Evolutionary conservation across 345 rosid species (phyloP).

Genomic region (Acer saccharum): DNA sequence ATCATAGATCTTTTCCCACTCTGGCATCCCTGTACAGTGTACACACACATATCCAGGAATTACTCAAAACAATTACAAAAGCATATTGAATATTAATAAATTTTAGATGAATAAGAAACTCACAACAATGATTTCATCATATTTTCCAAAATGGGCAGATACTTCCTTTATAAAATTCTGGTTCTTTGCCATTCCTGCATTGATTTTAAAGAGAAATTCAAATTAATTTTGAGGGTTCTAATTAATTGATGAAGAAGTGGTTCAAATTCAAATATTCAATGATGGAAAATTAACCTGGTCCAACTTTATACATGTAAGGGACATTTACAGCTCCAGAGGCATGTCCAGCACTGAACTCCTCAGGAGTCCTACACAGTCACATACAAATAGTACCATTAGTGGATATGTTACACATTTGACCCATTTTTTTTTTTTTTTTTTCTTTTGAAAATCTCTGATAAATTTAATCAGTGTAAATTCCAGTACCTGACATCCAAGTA

Average conservation of each 20-base stretch:
- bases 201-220: not conserved
- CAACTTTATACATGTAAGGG: conserved; percentile 81
- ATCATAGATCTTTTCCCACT: conserved; percentile 66
- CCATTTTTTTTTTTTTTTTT: too few relatives aligned
- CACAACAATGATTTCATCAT: conserved; percentile 84
- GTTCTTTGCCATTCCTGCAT: conserved; percentile 74
- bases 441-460: too few relatives aligned
- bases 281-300: conserved; percentile 53
- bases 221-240: too few relatives aligned
- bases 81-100: not conserved
- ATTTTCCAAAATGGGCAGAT: conserved; percentile 53
- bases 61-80: not conserved
- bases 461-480: too few relatives aligned
- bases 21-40: conserved; percentile 81
- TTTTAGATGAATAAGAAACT: conserved; percentile 20
- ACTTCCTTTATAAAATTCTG: conserved; percentile 63
- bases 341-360: conserved; percentile 82
- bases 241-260: too few relatives aligned
- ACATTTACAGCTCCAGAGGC: conserved; percentile 73
- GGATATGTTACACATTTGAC: too few relatives aligned
- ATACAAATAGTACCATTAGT: not conserved
- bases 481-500: conserved; percentile 74
- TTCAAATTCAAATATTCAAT: too few relatives aligned
- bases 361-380: conserved; percentile 58
- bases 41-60: not conserved